These are phyloP conservation scores for Cutaneotrichosporon sp. DNA, from an alignment of 1,284 basidiomycete genomes.

Conservation along the genomic window DNA sequence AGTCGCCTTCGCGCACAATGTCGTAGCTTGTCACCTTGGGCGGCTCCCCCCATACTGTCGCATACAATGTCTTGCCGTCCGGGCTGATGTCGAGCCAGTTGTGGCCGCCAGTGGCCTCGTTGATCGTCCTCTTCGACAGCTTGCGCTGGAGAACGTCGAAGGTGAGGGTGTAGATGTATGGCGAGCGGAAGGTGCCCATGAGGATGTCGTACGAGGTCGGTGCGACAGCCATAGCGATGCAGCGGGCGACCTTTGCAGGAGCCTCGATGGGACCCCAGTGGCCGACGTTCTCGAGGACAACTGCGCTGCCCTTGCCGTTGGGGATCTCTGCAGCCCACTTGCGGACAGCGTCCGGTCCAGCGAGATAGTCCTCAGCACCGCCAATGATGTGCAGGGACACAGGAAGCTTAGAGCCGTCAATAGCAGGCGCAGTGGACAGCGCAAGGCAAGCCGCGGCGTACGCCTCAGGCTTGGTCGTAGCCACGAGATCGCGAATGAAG, in stretches of 20 bases:
- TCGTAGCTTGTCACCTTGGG: constrained; percentile 33
- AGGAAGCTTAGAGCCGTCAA: constrained; percentile 13
- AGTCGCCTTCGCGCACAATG: constrained; percentile 10
- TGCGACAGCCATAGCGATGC: constrained; percentile 9
- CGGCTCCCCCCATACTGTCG: constrained; percentile 35
- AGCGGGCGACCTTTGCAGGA: constrained; percentile 17
- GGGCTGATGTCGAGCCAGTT: constrained; percentile 34
- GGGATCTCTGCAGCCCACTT: constrained; percentile 21
- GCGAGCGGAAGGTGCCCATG: constrained; percentile 40
- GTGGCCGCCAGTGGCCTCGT: constrained; percentile 31
- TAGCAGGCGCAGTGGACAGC: constrained; percentile 17
- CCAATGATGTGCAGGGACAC: constrained; percentile 25
- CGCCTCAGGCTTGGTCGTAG: constrained; percentile 22
- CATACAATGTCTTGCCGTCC: constrained; percentile 27
- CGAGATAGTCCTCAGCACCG: constrained; percentile 33
- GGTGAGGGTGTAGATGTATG: constrained; percentile 30
- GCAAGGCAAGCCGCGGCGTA: constrained; percentile 30
- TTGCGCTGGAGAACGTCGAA: constrained; percentile 23
- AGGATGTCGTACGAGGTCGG: constrained; percentile 23
- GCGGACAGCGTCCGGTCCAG: constrained; percentile 16
- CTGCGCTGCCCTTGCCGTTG: constrained; percentile 13
- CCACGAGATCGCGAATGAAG: constrained; percentile 30
- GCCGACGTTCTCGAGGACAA: constrained; percentile 24
- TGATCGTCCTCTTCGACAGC: constrained; percentile 18
- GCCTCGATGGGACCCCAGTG: constrained; percentile 35